Evolutionary conservation across 805 yeast genomes (phyloP).

Genomic region (Pichia occidentalis): DNA sequence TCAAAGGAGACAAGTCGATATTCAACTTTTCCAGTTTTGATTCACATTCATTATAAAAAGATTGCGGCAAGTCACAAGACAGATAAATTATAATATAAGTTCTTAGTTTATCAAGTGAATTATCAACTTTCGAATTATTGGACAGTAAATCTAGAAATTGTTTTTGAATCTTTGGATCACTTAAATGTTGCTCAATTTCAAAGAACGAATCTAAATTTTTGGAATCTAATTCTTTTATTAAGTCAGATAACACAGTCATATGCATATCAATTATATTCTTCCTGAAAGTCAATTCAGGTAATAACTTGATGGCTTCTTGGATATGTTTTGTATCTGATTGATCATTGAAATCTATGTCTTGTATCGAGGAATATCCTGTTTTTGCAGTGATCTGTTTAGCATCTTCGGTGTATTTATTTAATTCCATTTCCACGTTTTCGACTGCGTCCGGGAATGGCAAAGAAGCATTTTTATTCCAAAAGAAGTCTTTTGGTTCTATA

Average conservation of each 20-base stretch:
- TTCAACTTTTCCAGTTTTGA: slow-evolving; percentile 46
- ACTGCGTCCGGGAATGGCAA: slow-evolving; percentile 99
- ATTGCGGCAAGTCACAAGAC: slow-evolving; percentile 41
- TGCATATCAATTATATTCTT: slow-evolving; percentile 90
- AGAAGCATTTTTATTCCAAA: slow-evolving; percentile 80
- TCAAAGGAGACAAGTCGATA: slow-evolving; percentile 58
- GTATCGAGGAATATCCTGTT: slow-evolving; percentile 65
- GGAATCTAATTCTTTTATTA: slow-evolving; percentile 78
- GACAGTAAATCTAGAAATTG: slow-evolving; percentile 56
- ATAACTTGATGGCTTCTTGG: slow-evolving; percentile 81
- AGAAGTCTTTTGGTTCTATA: slow-evolving; percentile 87
- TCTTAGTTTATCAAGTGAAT: slow-evolving; percentile 68
- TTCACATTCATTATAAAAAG: slow-evolving; percentile 56
- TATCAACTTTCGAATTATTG: slow-evolving; percentile 46
- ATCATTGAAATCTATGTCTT: slow-evolving; percentile 64
- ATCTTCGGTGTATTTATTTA: slow-evolving; percentile 74
- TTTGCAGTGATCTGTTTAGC: slow-evolving; percentile 79
- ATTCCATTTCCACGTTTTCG: slow-evolving; percentile 84
- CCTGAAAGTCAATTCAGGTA: slow-evolving; percentile 87
- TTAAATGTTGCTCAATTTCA: slow-evolving; percentile 84
- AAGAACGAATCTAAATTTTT: slow-evolving; percentile 84
- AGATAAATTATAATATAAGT: slow-evolving; percentile 78
- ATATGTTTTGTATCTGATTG: slow-evolving; percentile 55
- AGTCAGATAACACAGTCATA: slow-evolving; percentile 85
- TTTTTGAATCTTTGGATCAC: slow-evolving; percentile 50